Conservation (phyloP, 2,329 filamentous ascomycete species). For the Neopestalotiopsis clavispora region DNA sequence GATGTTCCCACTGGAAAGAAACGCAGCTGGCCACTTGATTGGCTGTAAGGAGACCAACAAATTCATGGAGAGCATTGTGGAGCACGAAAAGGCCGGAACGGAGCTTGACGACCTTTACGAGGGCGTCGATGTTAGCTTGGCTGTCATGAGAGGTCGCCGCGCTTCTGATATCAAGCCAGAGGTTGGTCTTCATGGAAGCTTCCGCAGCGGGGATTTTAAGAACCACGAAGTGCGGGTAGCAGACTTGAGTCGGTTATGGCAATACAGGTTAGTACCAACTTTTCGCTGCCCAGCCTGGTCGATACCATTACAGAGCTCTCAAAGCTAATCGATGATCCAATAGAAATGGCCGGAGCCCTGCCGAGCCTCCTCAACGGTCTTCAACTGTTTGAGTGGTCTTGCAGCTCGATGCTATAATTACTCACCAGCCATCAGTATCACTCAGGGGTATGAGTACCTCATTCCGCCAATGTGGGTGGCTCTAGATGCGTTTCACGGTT, state of each 20-base stretch:
- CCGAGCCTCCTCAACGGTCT: slow-evolving; percentile 45
- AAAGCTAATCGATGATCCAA: background rate
- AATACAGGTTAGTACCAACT: slow-evolving; percentile 44
- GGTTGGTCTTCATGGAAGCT: slow-evolving; percentile 45
- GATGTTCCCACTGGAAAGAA: slow-evolving; percentile 60
- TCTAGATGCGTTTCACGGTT: too few species aligned
- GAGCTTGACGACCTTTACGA: slow-evolving; percentile 50
- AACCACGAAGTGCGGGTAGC: slow-evolving; percentile 55
- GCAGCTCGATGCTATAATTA: background rate
- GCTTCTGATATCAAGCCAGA: slow-evolving; percentile 23
- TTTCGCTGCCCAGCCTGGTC: background rate
- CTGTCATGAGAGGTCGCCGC: slow-evolving; percentile 37
- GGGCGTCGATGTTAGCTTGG: slow-evolving; percentile 53
- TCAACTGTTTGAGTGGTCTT: slow-evolving; percentile 32
- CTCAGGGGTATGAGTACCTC: too few species aligned
- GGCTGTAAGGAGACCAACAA: slow-evolving; percentile 55
- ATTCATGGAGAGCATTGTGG: slow-evolving; percentile 65
- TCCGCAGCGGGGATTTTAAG: slow-evolving; percentile 32
- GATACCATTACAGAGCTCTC: too few species aligned
- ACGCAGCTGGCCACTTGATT: slow-evolving; percentile 44
- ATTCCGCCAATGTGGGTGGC: too few species aligned
- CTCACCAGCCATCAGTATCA: too few species aligned
- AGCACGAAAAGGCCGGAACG: slow-evolving; percentile 48
- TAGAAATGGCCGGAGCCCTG: slow-evolving; percentile 60
- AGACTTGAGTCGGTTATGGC: slow-evolving; percentile 66